Evolutionary conservation across 768 basidiomycete genomes (phyloP).

Genomic region (Paxillus involutus): DNA sequence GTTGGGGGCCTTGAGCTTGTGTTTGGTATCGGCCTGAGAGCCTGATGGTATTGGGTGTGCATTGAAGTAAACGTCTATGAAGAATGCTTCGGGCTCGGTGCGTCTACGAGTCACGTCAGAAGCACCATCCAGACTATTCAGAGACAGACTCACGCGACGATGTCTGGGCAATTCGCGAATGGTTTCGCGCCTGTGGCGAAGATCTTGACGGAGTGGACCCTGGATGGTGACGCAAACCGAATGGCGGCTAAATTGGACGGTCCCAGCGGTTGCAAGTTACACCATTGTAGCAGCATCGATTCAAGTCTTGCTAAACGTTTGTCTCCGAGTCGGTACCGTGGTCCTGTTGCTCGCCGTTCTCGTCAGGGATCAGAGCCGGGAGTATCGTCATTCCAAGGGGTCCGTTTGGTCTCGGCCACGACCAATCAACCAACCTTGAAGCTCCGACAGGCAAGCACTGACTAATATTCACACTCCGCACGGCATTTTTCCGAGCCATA

Average conservation of each 20-base stretch:
- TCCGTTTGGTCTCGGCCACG: too few species aligned
- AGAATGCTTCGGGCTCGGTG: slow-evolving; percentile 74
- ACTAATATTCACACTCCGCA: too few species aligned
- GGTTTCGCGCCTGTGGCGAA: slow-evolving; percentile 67
- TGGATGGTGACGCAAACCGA: slow-evolving; percentile 67
- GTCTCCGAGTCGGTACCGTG: too few species aligned
- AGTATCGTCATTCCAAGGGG: too few species aligned
- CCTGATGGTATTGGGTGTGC: slow-evolving; percentile 50
- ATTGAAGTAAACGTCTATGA: slow-evolving; percentile 75
- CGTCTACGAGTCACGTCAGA: slow-evolving; percentile 37
- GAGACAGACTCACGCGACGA: slow-evolving; percentile 54
- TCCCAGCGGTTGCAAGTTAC: slow-evolving; percentile 57
- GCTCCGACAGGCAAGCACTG: too few species aligned
- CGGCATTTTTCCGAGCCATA: too few species aligned
- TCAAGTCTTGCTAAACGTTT: neutral
- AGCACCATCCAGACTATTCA: neutral
- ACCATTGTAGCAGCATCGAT: slow-evolving; percentile 66
- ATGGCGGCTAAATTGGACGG: slow-evolving; percentile 63
- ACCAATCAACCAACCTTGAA: too few species aligned
- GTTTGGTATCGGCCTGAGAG: slow-evolving; percentile 44
- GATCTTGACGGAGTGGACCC: slow-evolving; percentile 64
- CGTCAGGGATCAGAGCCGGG: too few species aligned
- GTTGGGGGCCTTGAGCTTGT: slow-evolving; percentile 66
- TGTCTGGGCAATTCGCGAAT: slow-evolving; percentile 57
- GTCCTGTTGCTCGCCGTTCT: too few species aligned